Base-by-base conservation (phyloP, 2,329 filamentous ascomycete species). In the Aspergillus fischeri region DNA sequence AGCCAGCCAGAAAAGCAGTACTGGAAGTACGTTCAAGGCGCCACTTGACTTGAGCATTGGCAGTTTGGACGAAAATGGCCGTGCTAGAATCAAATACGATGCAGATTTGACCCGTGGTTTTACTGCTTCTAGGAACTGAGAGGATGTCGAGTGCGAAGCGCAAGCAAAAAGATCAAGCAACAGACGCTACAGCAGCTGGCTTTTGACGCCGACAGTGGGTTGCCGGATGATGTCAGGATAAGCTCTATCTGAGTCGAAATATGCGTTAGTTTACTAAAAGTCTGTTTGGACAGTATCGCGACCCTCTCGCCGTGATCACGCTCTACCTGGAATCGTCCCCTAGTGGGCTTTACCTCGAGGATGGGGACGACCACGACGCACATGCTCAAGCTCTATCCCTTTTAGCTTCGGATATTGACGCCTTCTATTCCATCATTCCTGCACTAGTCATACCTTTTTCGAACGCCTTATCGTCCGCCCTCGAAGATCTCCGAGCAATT, bases 321-420 rank as follows among this genome's bases (percentile, higher is more conserved):
- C 60, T 76, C n/a, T 77, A 74, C 48, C 65, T 76, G 6, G 69
- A 75, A 20, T 68, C 70, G 3, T 60, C 67, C 8, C 55, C 63
- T 17, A 44, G 56, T 27, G 60, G 62, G 25, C 61, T 68, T 45
- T 64, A 67, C 28, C 49, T 56, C 14, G 60, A 68, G 11, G 52
- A 58, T 24, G 24, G 5, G 54, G 61, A 67, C 32, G 45, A 53
- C 21, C 51, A 53, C 24, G 49, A 60, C 35, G 64, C 67, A 25
- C 63, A 72, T 29, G 61, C 63, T 7, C 63, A 72, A 29, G 61
- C 64, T 8, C 62, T 71, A 48, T 65, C 68, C 3, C 70, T 76
- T 11, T 63, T 77, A 4, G 60, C 61, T 25, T 65, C 71, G 1
- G 72, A 76, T 52, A 67, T 76, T 35, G 65, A 74, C 44, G 60